These are phyloP conservation scores for Peniophora sp. DNA, from an alignment of 1,284 basidiomycete species.

Conservation along the genomic window DNA sequence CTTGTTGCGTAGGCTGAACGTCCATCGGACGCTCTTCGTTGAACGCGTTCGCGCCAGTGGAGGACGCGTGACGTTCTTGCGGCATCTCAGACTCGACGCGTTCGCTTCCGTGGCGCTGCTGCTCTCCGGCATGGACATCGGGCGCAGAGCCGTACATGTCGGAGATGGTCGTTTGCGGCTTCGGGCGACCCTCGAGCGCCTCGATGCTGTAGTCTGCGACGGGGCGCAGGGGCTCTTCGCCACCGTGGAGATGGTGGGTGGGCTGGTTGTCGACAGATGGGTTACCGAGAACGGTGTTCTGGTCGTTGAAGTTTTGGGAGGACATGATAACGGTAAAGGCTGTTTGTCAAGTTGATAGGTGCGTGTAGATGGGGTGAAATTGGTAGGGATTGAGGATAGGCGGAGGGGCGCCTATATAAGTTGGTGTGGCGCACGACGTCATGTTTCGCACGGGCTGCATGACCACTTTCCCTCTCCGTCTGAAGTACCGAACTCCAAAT, in stretches of 20 bases:
- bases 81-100: neutral
- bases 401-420: neutral
- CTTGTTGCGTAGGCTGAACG: constrained; percentile 29
- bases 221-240: constrained; percentile 22
- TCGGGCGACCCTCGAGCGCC: constrained; percentile 13
- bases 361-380: neutral
- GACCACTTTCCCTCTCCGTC: too few species aligned
- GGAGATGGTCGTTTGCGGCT: neutral
- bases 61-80: neutral
- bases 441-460: too few species aligned
- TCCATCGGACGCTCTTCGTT: constrained; percentile 31
- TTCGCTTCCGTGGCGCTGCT: neutral
- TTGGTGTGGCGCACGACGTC: neutral
- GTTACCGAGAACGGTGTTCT: neutral
- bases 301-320: neutral
- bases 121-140: neutral
- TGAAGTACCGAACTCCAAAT: too few species aligned
- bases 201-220: constrained; percentile 21
- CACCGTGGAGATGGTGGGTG: constrained; percentile 22
- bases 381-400: neutral
- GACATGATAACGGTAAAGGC: neutral
- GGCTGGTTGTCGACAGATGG: constrained; percentile 1
- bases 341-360: neutral
- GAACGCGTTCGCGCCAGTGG: constrained; percentile 22
- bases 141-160: neutral